These are phyloP conservation scores for Solanum corneliomulleri DNA, from an alignment of 257 asterid species.

Conservation along the genomic window DNA sequence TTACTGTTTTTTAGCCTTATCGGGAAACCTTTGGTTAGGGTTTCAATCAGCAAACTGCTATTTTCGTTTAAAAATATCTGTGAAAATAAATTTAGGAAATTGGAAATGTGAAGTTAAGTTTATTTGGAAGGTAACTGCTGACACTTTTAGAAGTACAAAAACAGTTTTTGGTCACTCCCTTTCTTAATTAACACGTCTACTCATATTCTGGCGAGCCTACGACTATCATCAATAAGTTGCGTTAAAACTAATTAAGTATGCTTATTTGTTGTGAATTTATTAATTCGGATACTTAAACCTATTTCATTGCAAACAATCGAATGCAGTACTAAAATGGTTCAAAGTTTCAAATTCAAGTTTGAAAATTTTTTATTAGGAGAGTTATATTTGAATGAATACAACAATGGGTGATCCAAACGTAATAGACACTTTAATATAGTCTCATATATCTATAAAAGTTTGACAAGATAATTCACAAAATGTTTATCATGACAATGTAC, in stretches of 20 bases:
- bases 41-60: background rate
- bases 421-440: no score
- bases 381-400: no score
- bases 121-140: background rate
- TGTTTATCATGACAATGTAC: background rate
- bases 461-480: background rate
- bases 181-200: background rate
- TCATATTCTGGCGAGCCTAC: background rate
- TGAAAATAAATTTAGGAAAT: background rate
- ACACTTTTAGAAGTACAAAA: background rate
- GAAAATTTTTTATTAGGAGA: no score
- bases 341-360: no score
- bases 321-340: no score
- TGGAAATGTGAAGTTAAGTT: background rate
- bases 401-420: no score
- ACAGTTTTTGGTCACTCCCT: background rate
- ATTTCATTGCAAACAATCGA: no score
- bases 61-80: background rate
- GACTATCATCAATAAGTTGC: no score
- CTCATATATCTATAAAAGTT: no score
- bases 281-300: accelerated
- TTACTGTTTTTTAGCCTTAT: background rate
- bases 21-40: background rate
- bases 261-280: no score
- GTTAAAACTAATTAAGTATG: no score